A percentile compares a stretch with the other conserved stretches of the same genome.
phyloP scores from a whole-genome alignment of 805 yeast genomes.

The Candida easanensis region DNA sequence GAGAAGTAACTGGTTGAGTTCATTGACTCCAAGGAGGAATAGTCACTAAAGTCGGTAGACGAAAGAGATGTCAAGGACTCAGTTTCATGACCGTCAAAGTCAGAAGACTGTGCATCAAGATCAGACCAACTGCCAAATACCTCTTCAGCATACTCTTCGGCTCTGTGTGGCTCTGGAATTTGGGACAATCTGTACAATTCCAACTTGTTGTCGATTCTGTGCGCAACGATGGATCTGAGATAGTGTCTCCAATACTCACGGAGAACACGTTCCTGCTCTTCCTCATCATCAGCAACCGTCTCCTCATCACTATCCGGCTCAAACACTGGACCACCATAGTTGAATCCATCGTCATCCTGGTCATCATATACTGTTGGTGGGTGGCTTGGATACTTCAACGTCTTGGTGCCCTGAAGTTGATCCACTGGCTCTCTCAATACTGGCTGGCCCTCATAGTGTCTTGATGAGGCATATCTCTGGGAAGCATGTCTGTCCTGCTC shows the following conservation, averaged over 20 bases:
- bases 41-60: conserved; percentile 7
- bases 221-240: conserved; percentile 20
- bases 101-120: conserved; percentile 5
- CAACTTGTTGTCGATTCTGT: conserved; percentile 26
- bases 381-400: conserved; percentile 6
- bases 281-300: conserved; percentile 8
- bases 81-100: conserved; percentile 10
- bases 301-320: conserved; percentile 8
- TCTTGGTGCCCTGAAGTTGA: conserved; percentile 1
- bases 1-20: conserved; percentile 14
- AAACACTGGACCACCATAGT: conserved; percentile 2
- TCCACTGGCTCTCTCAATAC: conserved; percentile 14
- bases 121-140: conserved; percentile 13
- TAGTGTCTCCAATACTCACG: conserved; percentile 18
- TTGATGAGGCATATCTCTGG: not conserved
- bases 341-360: conserved; percentile 1
- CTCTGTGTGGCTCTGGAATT: conserved; percentile 15
- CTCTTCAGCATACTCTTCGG: conserved; percentile 11
- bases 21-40: conserved; percentile 9
- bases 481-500: conserved; percentile 5
- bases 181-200: conserved; percentile 15
- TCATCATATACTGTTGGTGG: conserved; percentile 14
- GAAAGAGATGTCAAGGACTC: conserved; percentile 22
- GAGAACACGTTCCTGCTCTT: conserved; percentile 8
- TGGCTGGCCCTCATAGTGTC: not conserved